Percentiles rank a stretch among this genome's conserved stretches.
Conservation (phyloP, 108 stramenopile species). For the Hondaea fermentalgiana region DNA sequence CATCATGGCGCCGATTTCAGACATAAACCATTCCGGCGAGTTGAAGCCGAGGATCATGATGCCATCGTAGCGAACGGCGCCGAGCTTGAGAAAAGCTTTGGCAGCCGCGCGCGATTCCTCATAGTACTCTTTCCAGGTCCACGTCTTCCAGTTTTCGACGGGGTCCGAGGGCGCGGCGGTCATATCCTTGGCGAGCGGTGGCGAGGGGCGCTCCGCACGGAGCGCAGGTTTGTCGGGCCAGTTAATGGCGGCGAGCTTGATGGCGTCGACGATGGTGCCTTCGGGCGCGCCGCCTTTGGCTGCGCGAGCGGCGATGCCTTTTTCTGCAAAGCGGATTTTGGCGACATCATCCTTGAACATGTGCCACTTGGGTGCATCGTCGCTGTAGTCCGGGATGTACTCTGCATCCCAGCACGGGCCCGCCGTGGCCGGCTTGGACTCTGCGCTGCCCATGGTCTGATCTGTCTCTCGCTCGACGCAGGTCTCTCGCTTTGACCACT, state of each 20-base stretch:
- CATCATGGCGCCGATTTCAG: neutral
- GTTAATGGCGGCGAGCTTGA: neutral
- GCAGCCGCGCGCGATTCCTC: slow-evolving; percentile 38
- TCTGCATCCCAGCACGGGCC: neutral
- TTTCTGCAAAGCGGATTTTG: neutral
- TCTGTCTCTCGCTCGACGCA: no score
- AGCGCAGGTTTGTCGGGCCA: neutral
- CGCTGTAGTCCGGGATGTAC: neutral
- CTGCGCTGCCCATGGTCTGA: neutral
- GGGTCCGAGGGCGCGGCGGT: neutral
- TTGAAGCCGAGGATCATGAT: slow-evolving; percentile 8
- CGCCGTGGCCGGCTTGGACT: neutral
- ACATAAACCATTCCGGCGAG: slow-evolving; percentile 5
- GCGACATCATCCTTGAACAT: slow-evolving; percentile 1
- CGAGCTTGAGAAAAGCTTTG: slow-evolving; percentile 55
- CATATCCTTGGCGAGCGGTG: neutral
- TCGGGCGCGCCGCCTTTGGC: neutral
- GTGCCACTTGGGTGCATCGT: neutral
- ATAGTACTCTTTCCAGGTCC: slow-evolving; percentile 48
- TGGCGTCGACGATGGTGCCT: neutral
- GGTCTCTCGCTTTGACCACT: no score
- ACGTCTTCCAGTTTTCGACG: slow-evolving; percentile 24
- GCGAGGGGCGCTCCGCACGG: neutral
- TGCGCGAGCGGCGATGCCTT: neutral
- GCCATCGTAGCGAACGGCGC: slow-evolving; percentile 49